Evolutionary conservation across 2,329 filamentous ascomycete species (phyloP).

Genomic region (Ciborinia camelliae): DNA sequence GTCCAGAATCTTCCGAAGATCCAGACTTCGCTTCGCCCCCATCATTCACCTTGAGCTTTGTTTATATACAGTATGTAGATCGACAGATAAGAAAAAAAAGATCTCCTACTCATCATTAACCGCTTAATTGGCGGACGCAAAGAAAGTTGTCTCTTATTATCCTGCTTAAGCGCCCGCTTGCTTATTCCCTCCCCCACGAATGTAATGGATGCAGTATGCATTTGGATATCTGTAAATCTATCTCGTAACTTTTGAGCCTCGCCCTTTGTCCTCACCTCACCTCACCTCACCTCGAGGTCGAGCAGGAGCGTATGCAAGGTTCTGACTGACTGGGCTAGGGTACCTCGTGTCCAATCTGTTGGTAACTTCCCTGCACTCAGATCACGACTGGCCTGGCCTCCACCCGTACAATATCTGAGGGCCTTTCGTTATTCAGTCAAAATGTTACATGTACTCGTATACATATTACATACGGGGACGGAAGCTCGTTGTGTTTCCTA

Average conservation of each 20-base stretch:
- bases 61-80: background rate
- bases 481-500: background rate
- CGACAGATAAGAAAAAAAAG: background rate
- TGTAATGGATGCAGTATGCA: no score
- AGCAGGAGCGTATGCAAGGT: background rate
- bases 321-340: no score
- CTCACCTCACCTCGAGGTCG: background rate
- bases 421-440: background rate
- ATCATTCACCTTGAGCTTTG: background rate
- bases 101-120: background rate
- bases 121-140: background rate
- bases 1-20: background rate
- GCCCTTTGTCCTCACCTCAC: background rate
- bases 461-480: background rate
- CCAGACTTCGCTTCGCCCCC: background rate
- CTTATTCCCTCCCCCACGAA: background rate
- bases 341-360: background rate
- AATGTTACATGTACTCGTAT: background rate
- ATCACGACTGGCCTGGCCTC: background rate
- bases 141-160: background rate
- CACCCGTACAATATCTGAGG: background rate
- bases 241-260: background rate
- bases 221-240: background rate
- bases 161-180: background rate
- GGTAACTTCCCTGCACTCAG: constrained; percentile 4